Evolutionary conservation across 352 stramenopile genomes (phyloP), one percentile per base, ranked within the genome.

Genomic region (Pythium biforme): DNA sequence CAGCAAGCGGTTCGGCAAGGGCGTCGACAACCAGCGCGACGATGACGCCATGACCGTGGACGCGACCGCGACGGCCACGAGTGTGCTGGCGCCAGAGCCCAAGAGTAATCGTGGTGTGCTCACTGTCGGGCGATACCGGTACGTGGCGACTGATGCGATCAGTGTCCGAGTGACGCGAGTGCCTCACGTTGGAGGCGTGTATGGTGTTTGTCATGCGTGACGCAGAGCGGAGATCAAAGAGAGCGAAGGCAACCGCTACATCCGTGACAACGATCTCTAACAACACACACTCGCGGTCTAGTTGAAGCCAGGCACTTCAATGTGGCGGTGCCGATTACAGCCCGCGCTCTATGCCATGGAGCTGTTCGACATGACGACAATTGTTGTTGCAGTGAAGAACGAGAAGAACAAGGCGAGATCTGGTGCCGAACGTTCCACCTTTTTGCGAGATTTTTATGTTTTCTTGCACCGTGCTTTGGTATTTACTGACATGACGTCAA

Each of bases 171-270:
- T 19, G 37, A 43, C 33, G 23, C 15, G 29, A 17, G 20, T 45
- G 9, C 27, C 49, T 55, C 31, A 55, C 37, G 37, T 43, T 43
- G 37, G n/a, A n/a, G n/a, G n/a, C n/a, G n/a, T n/a, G n/a, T n/a
- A n/a, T n/a, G n/a, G n/a, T 20, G 14, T n/a, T n/a, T 17, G 31
- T 11, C 31, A 37, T 11, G 31, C 8, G 8, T 37, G 31, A 37
- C 31, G 31, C 45, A 95, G 86, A 58, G 86, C 86, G 37, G 86
- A 95, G 61, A 95, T 95, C 76, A 95, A 92, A 51, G 86, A 95
- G 59, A 93, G 83, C 55, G 86, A 95, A 72, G 86, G 86, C 62
- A 95, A 95, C 55, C 81, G 86, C 27, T 95, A 93, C 81, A 95
- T 95, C 47, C 82, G 86, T 41, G 86, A 95, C 70, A 88, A 79